Evolutionary conservation across 352 stramenopile genomes (phyloP).

Genomic region (Pythium dissimile): DNA sequence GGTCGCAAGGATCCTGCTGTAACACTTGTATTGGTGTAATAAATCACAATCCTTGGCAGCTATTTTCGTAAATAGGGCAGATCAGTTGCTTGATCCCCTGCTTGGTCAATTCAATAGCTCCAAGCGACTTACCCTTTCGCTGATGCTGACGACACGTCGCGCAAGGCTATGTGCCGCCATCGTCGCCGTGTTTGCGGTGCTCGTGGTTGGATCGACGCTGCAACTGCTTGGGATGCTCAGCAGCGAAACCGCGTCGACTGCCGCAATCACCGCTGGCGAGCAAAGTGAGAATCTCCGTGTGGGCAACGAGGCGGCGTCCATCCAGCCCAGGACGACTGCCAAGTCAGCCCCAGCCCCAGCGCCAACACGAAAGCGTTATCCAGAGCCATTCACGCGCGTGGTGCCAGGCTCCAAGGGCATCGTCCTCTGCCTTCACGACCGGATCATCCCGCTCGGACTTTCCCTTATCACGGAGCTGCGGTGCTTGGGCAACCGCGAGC

Average conservation of each 20-base stretch:
- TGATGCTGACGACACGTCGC: no score
- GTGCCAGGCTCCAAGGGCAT: background rate
- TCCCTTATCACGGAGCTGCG: slow-evolving; percentile 57
- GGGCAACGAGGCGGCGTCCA: background rate
- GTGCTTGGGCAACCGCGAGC: slow-evolving; percentile 31
- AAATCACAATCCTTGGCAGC: no score
- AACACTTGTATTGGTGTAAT: no score
- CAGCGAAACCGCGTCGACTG: background rate
- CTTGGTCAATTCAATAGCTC: no score
- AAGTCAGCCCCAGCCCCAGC: background rate
- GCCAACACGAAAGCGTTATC: background rate
- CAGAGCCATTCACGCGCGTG: background rate
- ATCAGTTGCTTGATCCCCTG: no score
- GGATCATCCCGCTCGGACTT: slow-evolving; percentile 46
- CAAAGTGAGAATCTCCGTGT: background rate
- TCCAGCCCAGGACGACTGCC: background rate
- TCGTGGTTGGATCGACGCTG: background rate
- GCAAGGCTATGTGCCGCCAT: background rate
- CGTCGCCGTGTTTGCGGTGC: background rate
- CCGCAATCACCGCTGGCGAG: background rate
- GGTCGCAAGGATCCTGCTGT: no score
- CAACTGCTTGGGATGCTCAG: background rate
- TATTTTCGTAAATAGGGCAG: no score
- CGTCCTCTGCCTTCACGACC: slow-evolving; percentile 44
- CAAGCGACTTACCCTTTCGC: no score